Percentiles rank a stretch among this genome's conserved stretches.
Evolutionary conservation across 2,329 filamentous ascomycete species (phyloP).

Genomic region (Trichoderma citrinoviride): DNA sequence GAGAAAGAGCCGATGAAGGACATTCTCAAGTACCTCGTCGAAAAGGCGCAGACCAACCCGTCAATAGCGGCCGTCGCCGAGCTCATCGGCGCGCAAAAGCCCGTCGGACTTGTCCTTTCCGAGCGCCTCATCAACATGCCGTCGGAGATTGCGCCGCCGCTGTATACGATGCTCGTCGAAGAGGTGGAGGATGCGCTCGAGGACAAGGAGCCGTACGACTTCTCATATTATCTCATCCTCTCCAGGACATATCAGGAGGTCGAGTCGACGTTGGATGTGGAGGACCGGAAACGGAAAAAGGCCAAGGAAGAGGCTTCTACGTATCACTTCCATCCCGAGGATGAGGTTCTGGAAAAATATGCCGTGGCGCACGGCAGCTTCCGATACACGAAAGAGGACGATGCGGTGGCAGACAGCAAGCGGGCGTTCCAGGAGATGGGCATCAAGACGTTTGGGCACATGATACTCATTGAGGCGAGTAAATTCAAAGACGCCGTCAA

Average conservation of each 20-base stretch:
- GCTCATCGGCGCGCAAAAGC: conserved; percentile 53
- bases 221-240: conserved; percentile 87
- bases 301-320: conserved; percentile 58
- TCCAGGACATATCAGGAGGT: conserved; percentile 93
- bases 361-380: conserved; percentile 68
- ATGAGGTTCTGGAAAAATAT: conserved; percentile 80
- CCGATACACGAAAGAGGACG: conserved; percentile 76
- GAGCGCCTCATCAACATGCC: conserved; percentile 97
- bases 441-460: conserved; percentile 75
- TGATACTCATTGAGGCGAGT: conserved; percentile 79
- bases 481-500: conserved; percentile 76
- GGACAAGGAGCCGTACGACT: conserved; percentile 88
- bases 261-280: conserved; percentile 71
- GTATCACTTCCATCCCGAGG: conserved; percentile 95
- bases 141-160: conserved; percentile 84
- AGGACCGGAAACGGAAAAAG: conserved; percentile 62
- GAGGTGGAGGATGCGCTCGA: conserved; percentile 86
- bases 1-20: conserved; percentile 70
- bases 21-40: conserved; percentile 67
- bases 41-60: conserved; percentile 52
- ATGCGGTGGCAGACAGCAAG: conserved; percentile 84
- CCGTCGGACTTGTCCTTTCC: conserved; percentile 83
- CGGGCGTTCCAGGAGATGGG: conserved; percentile 92
- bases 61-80: conserved; percentile 55
- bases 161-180: conserved; percentile 92